Evolutionary conservation across 1,284 basidiomycete genomes (phyloP).

Genomic region (Rhodotorula sp.): DNA sequence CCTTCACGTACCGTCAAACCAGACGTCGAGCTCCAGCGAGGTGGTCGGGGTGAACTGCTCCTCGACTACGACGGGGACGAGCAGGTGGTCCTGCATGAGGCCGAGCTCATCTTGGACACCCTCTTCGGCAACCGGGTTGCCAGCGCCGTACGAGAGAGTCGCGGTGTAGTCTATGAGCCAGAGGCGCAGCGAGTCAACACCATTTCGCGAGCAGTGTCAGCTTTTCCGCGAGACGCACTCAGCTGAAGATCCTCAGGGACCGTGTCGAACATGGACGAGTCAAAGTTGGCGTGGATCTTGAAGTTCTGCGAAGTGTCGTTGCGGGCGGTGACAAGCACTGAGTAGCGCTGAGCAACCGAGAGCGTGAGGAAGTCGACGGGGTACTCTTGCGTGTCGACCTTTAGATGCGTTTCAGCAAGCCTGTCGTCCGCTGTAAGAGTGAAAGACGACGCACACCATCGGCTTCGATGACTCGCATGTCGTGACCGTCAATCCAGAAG

Average conservation of each 20-base stretch:
- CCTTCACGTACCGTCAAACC: conserved; percentile 57
- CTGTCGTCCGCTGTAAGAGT: conserved; percentile 4
- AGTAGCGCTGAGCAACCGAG: conserved; percentile 90
- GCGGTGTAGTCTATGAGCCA: conserved; percentile 67
- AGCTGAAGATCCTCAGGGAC: conserved; percentile 70
- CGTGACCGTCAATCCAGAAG: conserved; percentile 88
- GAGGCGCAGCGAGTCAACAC: too few relatives aligned
- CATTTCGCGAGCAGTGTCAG: neutral
- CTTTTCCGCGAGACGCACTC: conserved; percentile 57
- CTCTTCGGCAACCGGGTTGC: conserved; percentile 57
- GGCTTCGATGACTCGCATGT: conserved; percentile 81
- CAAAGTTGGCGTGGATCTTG: conserved; percentile 87
- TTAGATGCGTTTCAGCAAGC: conserved; percentile 54
- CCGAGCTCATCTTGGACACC: conserved; percentile 58
- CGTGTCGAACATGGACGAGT: conserved; percentile 73
- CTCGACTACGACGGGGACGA: conserved; percentile 64
- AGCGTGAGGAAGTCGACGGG: conserved; percentile 69
- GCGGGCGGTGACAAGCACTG: conserved; percentile 82
- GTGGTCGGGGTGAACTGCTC: conserved; percentile 57
- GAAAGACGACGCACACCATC: conserved; percentile 64
- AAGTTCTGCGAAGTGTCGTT: conserved; percentile 82
- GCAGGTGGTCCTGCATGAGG: conserved; percentile 61
- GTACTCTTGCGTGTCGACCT: conserved; percentile 66
- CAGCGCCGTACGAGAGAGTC: conserved; percentile 65
- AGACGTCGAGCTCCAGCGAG: conserved; percentile 49